These are phyloP conservation scores for Drechmeria coniospora DNA, from an alignment of 2,329 filamentous ascomycete species.

Conservation along the genomic window DNA sequence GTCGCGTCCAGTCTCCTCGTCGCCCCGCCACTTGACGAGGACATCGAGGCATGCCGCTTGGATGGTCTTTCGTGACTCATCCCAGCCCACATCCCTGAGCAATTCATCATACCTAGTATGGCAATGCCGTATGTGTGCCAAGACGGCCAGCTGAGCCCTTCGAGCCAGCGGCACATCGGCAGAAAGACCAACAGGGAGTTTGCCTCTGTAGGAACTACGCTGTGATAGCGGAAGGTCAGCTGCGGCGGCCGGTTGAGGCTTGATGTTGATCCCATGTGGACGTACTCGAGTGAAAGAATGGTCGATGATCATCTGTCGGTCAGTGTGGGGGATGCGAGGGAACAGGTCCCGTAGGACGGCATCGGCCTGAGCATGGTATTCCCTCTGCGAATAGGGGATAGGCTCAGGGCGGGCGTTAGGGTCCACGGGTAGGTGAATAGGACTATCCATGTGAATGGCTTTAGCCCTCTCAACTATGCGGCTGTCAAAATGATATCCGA, in stretches of 20 bases:
- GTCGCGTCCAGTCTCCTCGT: constrained; percentile 53
- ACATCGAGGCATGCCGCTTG: constrained; percentile 46
- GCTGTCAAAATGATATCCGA: constrained; percentile 45
- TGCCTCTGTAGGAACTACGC: constrained; percentile 35
- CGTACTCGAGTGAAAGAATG: constrained; percentile 48
- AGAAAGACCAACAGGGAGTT: constrained; percentile 42
- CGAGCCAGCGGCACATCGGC: constrained; percentile 40
- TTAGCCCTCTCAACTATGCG: constrained; percentile 42
- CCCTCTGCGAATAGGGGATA: constrained; percentile 41
- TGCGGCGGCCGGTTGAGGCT: background rate
- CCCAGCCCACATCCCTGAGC: constrained; percentile 40
- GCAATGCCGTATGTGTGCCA: constrained; percentile 52
- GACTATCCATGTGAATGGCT: too few species aligned
- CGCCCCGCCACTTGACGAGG: constrained; percentile 57
- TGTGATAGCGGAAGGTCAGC: constrained; percentile 10
- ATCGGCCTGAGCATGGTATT: constrained; percentile 48
- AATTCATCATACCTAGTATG: constrained; percentile 51
- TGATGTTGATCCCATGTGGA: constrained; percentile 5
- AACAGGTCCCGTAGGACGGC: constrained; percentile 47
- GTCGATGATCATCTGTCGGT: constrained; percentile 45
- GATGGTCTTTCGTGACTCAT: constrained; percentile 44
- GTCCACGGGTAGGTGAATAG: too few species aligned
- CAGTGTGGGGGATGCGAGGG: constrained; percentile 48
- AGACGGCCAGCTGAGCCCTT: constrained; percentile 47
- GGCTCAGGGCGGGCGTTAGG: too few species aligned